Evolutionary conservation across 1,284 basidiomycete species (phyloP), one percentile per base, ranked within the genome.

Genomic region (Leccinum pallidistipes): DNA sequence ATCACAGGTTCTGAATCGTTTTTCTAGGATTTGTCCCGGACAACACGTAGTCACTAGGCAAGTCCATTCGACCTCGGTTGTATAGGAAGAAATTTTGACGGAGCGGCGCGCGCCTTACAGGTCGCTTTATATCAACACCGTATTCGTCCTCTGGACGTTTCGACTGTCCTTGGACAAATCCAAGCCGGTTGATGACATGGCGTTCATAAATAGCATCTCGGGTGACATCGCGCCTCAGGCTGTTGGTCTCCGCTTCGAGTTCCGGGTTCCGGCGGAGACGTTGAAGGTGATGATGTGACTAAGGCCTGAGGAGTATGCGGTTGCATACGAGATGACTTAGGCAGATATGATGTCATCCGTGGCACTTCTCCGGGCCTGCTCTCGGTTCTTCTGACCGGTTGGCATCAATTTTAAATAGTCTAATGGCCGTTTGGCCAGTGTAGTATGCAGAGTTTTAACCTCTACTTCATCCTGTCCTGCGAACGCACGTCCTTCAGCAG

Each of bases 61-160:
- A 58, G 66, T 61, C 3, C 16, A 7, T 10, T 24, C 11, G 10
- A 18, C 29, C 1, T 5, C 31, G 16, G n/a, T 49, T 27, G 5
- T 29, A 32, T 38, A 38, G 1, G 1, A 29, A 11, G 2, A 31
- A 27, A 7, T 51, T 27, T 24, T 60, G 21, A 66, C 11, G 10
- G 27, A 31, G 29, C 16, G 5, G n/a, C 24, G 36, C 7, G 3
- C 14, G 27, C 16, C 21, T 29, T 29, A 38, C 38, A 66, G 59
- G 24, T 70, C 60, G 12, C 3, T 68, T 31, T 68, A 61, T 49
- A 62, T 66, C 54, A 68, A 57, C 18, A 40, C 34, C 1, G 18
- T 45, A 9, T 36, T 64, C 32, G 16, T 55, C 36, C 49, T 68
- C 2, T 70, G 68, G 64, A 40, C 61, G 16, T 68, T 70, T 8